Conservation (phyloP, 2,329 filamentous ascomycete genomes). For the Aureobasidium sp. region DNA sequence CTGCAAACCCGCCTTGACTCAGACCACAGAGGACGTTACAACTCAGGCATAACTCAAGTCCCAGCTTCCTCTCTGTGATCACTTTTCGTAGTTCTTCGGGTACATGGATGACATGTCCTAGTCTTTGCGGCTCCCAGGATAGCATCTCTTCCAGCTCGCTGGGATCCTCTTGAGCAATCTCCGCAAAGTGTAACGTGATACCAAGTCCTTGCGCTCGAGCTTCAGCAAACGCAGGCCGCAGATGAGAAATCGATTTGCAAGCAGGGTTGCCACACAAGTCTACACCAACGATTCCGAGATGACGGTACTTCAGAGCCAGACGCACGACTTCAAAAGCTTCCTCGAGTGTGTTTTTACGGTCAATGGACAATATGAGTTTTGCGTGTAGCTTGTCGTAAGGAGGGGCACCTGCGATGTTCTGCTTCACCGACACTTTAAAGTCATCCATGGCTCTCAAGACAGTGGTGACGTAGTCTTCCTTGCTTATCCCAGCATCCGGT, state of each 20-base stretch:
- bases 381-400: slow-evolving; percentile 41
- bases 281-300: slow-evolving; percentile 57
- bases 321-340: slow-evolving; percentile 57
- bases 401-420: neutral
- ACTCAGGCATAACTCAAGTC: slow-evolving; percentile 67
- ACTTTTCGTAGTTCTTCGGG: neutral
- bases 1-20: slow-evolving; percentile 53
- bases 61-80: slow-evolving; percentile 37
- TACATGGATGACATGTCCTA: slow-evolving; percentile 63
- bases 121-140: slow-evolving; percentile 54
- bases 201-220: slow-evolving; percentile 49
- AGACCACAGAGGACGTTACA: slow-evolving; percentile 74
- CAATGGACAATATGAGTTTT: slow-evolving; percentile 64
- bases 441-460: slow-evolving; percentile 55
- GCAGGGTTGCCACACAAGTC: slow-evolving; percentile 73
- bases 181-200: slow-evolving; percentile 71
- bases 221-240: slow-evolving; percentile 49
- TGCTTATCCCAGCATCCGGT: slow-evolving; percentile 44
- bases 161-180: slow-evolving; percentile 49
- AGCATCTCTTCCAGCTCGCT: slow-evolving; percentile 58
- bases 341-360: slow-evolving; percentile 51
- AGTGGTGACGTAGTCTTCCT: slow-evolving; percentile 54
- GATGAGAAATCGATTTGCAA: slow-evolving; percentile 51
- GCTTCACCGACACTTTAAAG: slow-evolving; percentile 32
- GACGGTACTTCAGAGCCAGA: slow-evolving; percentile 49